These are phyloP conservation scores for Willaertia magna DNA, from an alignment of 208 protist species.

Conservation along the genomic window DNA sequence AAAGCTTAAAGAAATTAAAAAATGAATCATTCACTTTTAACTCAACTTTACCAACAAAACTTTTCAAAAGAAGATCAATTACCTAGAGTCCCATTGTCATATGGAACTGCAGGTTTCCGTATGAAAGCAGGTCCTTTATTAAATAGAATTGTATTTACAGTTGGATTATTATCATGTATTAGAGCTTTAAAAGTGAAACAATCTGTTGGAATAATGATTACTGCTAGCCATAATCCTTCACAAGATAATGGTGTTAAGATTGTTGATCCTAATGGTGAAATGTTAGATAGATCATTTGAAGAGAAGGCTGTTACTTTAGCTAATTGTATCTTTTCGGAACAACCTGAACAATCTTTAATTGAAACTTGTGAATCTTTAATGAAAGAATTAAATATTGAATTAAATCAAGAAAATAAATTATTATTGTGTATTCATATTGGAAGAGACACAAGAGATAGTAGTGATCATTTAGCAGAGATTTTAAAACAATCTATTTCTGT, in stretches of 20 bases:
- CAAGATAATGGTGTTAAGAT: constrained; percentile 17
- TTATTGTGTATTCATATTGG: neutral
- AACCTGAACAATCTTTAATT: neutral
- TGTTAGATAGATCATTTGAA: neutral
- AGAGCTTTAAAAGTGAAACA: neutral
- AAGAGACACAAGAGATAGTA: neutral
- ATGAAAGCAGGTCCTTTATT: neutral
- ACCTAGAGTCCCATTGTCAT: neutral
- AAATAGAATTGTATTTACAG: neutral
- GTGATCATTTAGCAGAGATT: neutral
- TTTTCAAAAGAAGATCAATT: too few relatives aligned
- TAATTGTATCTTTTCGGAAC: neutral
- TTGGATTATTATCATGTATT: neutral
- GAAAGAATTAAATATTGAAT: neutral
- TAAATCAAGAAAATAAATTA: neutral
- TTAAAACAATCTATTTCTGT: neutral
- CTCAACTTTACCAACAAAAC: too few relatives aligned
- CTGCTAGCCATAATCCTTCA: constrained; percentile 2
- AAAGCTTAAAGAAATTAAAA: too few relatives aligned
- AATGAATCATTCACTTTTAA: too few relatives aligned
- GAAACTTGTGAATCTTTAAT: neutral
- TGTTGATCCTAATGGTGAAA: constrained; percentile 3
- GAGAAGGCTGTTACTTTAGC: neutral
- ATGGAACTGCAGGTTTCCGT: constrained; percentile 15
- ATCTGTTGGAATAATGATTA: constrained; percentile 9